phyloP scores from a whole-genome alignment of 2,329 filamentous ascomycete species.

The Aspergillus glaucus region DNA sequence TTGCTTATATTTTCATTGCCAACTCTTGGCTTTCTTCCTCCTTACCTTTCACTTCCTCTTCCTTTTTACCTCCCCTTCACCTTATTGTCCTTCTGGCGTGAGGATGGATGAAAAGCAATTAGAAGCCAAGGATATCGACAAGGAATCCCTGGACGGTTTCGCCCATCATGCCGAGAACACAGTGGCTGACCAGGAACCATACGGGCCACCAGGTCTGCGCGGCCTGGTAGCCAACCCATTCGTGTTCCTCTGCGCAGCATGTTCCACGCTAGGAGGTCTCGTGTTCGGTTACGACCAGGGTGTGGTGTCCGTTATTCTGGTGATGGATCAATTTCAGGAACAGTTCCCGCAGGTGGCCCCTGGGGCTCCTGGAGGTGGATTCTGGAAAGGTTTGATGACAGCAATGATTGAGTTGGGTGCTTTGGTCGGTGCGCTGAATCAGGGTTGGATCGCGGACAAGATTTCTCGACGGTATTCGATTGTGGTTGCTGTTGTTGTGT shows the following conservation, averaged over 20 bases:
- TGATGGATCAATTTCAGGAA: slow-evolving; percentile 48
- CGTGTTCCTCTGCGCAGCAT: slow-evolving; percentile 47
- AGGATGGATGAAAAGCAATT: slow-evolving; percentile 15
- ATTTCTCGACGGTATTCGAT: slow-evolving; percentile 50
- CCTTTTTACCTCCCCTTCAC: not conserved
- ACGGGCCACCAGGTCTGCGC: slow-evolving; percentile 35
- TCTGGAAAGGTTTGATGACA: slow-evolving; percentile 44
- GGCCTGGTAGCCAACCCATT: slow-evolving; percentile 46
- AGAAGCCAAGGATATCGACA: slow-evolving; percentile 13
- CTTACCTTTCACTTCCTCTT: not conserved
- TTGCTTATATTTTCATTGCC: not conserved
- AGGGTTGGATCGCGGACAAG: slow-evolving; percentile 48
- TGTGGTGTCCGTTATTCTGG: slow-evolving; percentile 42
- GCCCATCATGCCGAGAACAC: slow-evolving; percentile 30
- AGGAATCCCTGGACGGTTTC: slow-evolving; percentile 18
- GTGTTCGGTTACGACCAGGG: slow-evolving; percentile 47
- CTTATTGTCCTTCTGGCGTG: not conserved
- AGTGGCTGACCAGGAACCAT: slow-evolving; percentile 23
- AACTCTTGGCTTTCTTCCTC: not conserved
- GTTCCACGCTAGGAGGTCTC: slow-evolving; percentile 46
- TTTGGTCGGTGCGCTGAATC: slow-evolving; percentile 40
- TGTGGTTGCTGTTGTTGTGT: slow-evolving; percentile 46
- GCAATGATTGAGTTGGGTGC: slow-evolving; percentile 53
- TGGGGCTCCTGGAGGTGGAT: slow-evolving; percentile 31
- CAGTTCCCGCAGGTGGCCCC: slow-evolving; percentile 41